These are phyloP conservation scores for Xylaria sp. DNA, from an alignment of 2,329 filamentous ascomycete species.

Conservation along the genomic window DNA sequence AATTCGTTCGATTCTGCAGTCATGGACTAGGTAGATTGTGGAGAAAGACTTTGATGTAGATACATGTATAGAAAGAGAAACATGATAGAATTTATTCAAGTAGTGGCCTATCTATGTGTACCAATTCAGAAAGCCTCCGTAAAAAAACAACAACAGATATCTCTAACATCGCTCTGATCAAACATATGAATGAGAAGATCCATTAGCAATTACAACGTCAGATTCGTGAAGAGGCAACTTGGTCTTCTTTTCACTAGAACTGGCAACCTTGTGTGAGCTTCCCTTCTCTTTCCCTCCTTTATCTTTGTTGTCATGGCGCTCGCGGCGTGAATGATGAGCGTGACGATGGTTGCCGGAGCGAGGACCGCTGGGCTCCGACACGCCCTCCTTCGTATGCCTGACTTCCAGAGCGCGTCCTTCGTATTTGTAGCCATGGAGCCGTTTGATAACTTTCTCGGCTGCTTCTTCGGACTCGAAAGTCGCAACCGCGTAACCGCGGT, in stretches of 20 bases:
- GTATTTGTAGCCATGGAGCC: slow-evolving; percentile 45
- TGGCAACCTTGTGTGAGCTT: slow-evolving; percentile 29
- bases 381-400: slow-evolving; percentile 46
- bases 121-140: background rate
- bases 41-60: background rate
- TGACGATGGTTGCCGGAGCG: slow-evolving; percentile 32
- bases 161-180: slow-evolving; percentile 11
- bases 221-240: slow-evolving; percentile 42
- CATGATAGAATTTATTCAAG: background rate
- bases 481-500: slow-evolving; percentile 46
- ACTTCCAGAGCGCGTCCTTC: slow-evolving; percentile 44
- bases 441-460: slow-evolving; percentile 44
- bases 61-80: background rate
- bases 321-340: slow-evolving; percentile 26
- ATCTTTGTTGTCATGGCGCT: slow-evolving; percentile 37
- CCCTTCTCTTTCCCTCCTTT: slow-evolving; percentile 43
- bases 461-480: slow-evolving; percentile 46
- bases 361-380: slow-evolving; percentile 41
- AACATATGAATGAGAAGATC: slow-evolving; percentile 40
- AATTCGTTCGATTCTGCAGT: background rate
- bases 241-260: slow-evolving; percentile 38
- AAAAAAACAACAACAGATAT: slow-evolving; percentile 9
- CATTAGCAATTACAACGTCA: slow-evolving; percentile 45
- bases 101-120: background rate
- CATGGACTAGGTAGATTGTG: background rate